Base-by-base conservation (phyloP, 2,329 filamentous ascomycete species). In the Chaetomium sp. region DNA sequence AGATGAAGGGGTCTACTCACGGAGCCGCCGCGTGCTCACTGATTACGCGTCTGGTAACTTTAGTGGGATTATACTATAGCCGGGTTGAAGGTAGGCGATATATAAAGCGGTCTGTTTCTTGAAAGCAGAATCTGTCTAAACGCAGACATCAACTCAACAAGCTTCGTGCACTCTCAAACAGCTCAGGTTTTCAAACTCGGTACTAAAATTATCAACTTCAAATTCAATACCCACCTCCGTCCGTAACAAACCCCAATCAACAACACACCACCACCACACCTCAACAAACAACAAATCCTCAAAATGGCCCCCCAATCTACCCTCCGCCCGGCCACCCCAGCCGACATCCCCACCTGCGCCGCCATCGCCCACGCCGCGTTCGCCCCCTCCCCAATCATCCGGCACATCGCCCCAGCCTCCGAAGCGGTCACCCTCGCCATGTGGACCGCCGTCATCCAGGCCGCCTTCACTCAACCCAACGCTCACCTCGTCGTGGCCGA, bases 331-430 rank as follows among this genome's bases (percentile, higher is more conserved):
- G 82, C 78, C 51, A 76, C 71, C 1, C 67, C 72, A 16, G 72
- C 71, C 13, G 83, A 85, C 71, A 73, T 78, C 2, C 69, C 76
- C 12, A 72, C 66, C 21, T 72, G 85, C 29, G 76, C 73, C 55
- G 73, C 77, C 12, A 75, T 82, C 67, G 83, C 83, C 71, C 73
- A 80, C 66, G 74, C 77, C 12, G 80, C 80, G 51, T 85, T 85
- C 69, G 62, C 67, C 3, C 67, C 71, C 54, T 79, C 77, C 45
- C 64, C 75, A 3, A 72, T 83, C 16, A 75, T 75, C 23, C 68
- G 71, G 6, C 70, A 75, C 21, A 76, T 79, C 42, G 82, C 81
- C 38, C 77, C 77, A 0, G 69, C 72, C 19, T 51, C 68, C 2
- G 66, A 69, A 3, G 23, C 71, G 7, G 56, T 70, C 2, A 66